Conservation (phyloP, 2,329 filamentous ascomycete species). For the Mycosphaerella sp. region DNA sequence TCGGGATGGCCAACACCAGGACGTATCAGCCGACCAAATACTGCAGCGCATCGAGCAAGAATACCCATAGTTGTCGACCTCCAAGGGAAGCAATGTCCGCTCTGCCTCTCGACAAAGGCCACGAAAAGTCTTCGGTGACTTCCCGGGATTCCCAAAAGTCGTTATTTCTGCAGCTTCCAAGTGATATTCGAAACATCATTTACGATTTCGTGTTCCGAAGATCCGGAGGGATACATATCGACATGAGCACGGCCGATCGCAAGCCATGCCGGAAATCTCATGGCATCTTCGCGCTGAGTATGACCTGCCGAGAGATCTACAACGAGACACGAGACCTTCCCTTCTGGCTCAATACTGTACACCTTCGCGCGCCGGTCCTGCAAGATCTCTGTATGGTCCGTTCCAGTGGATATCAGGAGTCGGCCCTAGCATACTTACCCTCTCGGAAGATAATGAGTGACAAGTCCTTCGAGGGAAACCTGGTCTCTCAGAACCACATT, state of each 20-base stretch:
- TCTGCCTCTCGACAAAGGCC: too few species aligned
- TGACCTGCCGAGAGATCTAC: constrained; percentile 16
- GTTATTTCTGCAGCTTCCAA: constrained; percentile 11
- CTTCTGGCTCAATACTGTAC: constrained; percentile 19
- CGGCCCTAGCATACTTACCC: not conserved
- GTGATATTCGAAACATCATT: constrained; percentile 19
- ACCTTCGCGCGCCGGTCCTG: constrained; percentile 16
- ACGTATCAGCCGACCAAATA: not conserved
- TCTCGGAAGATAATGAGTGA: constrained; percentile 1
- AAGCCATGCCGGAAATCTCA: not conserved
- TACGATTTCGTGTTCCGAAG: constrained; percentile 14
- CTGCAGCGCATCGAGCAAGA: not conserved
- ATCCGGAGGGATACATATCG: constrained; percentile 13
- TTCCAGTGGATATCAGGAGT: not conserved
- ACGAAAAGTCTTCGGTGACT: not conserved
- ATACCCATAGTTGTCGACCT: not conserved
- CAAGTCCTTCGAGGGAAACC: not conserved
- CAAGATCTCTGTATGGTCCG: constrained; percentile 12
- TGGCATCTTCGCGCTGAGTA: constrained; percentile 9
- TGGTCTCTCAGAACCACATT: constrained; percentile 6
- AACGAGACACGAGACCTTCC: constrained; percentile 14
- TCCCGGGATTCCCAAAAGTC: not conserved
- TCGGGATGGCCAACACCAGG: not conserved
- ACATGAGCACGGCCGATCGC: constrained; percentile 4
- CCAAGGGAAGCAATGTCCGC: too few species aligned